A percentile compares a stretch with the other conserved stretches of the same genome.
Evolutionary conservation across 2,329 filamentous ascomycete genomes (phyloP).

Genomic region (Ilyonectria destructans): DNA sequence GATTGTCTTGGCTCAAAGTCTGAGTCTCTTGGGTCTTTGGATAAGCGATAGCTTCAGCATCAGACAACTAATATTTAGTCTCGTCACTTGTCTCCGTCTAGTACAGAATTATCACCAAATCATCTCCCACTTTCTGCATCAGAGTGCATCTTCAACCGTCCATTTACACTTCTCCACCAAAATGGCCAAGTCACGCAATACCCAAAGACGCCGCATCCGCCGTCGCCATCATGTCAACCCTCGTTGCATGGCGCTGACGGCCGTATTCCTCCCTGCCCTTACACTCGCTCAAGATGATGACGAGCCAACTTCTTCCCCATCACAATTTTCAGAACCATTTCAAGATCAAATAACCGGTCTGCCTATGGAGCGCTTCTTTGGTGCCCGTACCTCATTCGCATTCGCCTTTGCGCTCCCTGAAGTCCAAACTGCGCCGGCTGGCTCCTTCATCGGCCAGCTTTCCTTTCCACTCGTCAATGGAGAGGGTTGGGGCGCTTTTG

Average conservation of each 20-base stretch:
- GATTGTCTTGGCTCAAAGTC: neutral
- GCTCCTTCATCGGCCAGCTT: constrained; percentile 54
- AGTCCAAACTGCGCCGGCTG: constrained; percentile 31
- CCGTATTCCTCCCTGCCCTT: neutral
- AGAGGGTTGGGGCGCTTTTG: constrained; percentile 63
- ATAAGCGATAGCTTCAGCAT: neutral
- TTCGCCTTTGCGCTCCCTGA: constrained; percentile 62
- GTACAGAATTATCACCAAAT: neutral
- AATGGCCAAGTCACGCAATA: neutral
- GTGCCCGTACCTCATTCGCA: constrained; percentile 56
- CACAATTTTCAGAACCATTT: constrained; percentile 5
- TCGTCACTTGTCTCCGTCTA: neutral
- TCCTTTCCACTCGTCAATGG: constrained; percentile 58
- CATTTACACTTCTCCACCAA: too few species aligned
- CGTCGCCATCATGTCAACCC: neutral
- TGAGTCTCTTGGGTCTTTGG: neutral
- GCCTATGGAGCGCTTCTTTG: constrained; percentile 58
- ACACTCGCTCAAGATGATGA: constrained; percentile 5
- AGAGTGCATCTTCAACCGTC: too few species aligned
- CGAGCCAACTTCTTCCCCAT: neutral
- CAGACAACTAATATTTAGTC: neutral
- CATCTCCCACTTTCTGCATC: neutral
- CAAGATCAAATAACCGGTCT: constrained; percentile 54
- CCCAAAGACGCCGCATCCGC: neutral
- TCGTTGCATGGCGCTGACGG: neutral